phyloP scores from a whole-genome alignment of 139 green algal genomes.

The Micromonas pusilla region DNA sequence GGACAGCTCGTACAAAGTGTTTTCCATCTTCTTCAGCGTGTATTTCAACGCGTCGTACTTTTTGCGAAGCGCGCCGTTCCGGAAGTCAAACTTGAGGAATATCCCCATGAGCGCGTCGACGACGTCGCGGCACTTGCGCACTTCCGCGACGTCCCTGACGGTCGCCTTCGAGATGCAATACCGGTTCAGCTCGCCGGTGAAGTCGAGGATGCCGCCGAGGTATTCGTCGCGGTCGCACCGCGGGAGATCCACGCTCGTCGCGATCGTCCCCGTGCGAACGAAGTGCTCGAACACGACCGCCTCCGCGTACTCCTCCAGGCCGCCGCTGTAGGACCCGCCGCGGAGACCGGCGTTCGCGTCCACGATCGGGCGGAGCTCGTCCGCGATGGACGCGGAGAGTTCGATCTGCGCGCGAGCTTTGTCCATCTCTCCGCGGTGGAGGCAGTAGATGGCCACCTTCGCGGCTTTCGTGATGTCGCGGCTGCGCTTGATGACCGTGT shows the following conservation, averaged over 20 bases:
- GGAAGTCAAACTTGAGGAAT: constrained; percentile 61
- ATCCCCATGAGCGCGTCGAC: constrained; percentile 57
- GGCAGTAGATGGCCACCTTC: constrained; percentile 71
- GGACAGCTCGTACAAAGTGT: constrained; percentile 64
- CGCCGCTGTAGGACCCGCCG: constrained; percentile 50
- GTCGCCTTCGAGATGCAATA: constrained; percentile 57
- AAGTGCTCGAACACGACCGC: constrained; percentile 57
- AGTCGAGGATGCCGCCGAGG: constrained; percentile 67
- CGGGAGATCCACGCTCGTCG: constrained; percentile 23
- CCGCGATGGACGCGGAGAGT: constrained; percentile 36
- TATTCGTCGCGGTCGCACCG: constrained; percentile 56
- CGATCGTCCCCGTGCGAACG: constrained; percentile 44
- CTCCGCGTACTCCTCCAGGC: constrained; percentile 53
- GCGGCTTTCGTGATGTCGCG: constrained; percentile 64
- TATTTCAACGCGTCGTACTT: constrained; percentile 77
- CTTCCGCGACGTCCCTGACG: constrained; percentile 47
- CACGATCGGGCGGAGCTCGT: constrained; percentile 58
- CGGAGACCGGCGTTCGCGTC: constrained; percentile 47
- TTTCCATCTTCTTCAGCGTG: constrained; percentile 70
- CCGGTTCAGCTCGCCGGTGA: constrained; percentile 72
- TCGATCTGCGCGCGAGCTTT: constrained; percentile 46
- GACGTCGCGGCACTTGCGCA: constrained; percentile 51
- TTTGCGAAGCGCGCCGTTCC: constrained; percentile 61
- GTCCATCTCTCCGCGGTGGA: constrained; percentile 52
- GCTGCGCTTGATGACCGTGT: constrained; percentile 62